Conservation (phyloP, 257 asterid genomes). For the Anisodus acutangulus region DNA sequence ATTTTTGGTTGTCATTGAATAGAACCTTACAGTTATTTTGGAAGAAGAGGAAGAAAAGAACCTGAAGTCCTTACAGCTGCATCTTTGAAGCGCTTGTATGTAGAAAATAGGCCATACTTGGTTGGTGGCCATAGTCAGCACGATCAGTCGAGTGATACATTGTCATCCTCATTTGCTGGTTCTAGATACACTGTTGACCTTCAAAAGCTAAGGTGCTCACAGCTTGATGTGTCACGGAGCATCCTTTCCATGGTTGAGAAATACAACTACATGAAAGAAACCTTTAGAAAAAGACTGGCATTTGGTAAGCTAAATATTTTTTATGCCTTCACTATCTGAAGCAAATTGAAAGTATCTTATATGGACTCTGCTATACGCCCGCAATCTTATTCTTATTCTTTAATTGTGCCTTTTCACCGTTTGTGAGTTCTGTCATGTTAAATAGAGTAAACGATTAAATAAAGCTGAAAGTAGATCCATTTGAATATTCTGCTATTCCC, state of each 20-base stretch:
- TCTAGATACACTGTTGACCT: constrained; percentile 57
- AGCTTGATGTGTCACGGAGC: constrained; percentile 63
- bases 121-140: constrained; percentile 87
- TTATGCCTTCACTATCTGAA: constrained; percentile 31
- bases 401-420: background rate
- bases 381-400: background rate
- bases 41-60: constrained; percentile 73
- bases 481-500: constrained; percentile 18
- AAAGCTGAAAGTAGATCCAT: background rate
- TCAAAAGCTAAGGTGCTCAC: constrained; percentile 58
- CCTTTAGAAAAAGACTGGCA: constrained; percentile 75
- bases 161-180: constrained; percentile 52
- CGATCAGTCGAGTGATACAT: constrained; percentile 53
- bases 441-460: background rate
- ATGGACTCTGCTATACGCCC: background rate
- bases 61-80: constrained; percentile 80
- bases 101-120: constrained; percentile 86
- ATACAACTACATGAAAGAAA: constrained; percentile 79
- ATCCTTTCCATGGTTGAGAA: constrained; percentile 85
- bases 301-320: constrained; percentile 61
- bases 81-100: constrained; percentile 76
- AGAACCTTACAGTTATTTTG: constrained; percentile 73
- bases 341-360: background rate
- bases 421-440: background rate
- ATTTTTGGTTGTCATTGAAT: constrained; percentile 42